These are phyloP conservation scores for Gremmenia infestans DNA, from an alignment of 2,329 filamentous ascomycete species.

Conservation along the genomic window DNA sequence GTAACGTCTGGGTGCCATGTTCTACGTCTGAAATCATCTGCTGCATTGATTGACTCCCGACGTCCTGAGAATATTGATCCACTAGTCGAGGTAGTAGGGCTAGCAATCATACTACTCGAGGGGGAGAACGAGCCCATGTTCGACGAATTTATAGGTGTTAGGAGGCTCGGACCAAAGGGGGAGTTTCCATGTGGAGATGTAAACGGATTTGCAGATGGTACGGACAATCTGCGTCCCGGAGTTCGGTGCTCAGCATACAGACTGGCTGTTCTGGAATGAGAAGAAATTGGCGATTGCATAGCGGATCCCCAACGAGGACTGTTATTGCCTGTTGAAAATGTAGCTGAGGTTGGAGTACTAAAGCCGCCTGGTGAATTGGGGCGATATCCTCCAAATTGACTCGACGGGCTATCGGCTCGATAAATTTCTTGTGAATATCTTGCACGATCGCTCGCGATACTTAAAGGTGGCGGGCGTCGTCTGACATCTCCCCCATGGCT, in stretches of 20 bases:
- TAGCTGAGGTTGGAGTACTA: slow-evolving; percentile 78
- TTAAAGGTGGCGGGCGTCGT: slow-evolving; percentile 72
- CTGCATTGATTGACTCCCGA: slow-evolving; percentile 58
- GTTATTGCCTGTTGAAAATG: slow-evolving; percentile 70
- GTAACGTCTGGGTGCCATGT: slow-evolving; percentile 83
- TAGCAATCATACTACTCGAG: slow-evolving; percentile 56
- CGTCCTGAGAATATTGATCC: slow-evolving; percentile 52
- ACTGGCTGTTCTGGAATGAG: slow-evolving; percentile 64
- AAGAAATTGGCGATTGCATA: slow-evolving; percentile 67
- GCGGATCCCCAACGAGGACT: slow-evolving; percentile 70
- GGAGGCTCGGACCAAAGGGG: slow-evolving; percentile 50
- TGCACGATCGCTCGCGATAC: slow-evolving; percentile 72
- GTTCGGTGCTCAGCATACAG: slow-evolving; percentile 65
- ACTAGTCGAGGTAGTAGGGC: slow-evolving; percentile 57
- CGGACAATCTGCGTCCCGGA: slow-evolving; percentile 71
- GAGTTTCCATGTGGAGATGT: slow-evolving; percentile 54
- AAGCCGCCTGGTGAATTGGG: slow-evolving; percentile 67
- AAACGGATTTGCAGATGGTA: slow-evolving; percentile 75
- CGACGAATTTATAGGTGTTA: slow-evolving; percentile 49
- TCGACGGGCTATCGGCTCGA: slow-evolving; percentile 48
- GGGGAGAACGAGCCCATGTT: slow-evolving; percentile 50
- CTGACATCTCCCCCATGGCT: slow-evolving; percentile 54
- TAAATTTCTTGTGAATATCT: slow-evolving; percentile 66
- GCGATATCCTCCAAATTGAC: slow-evolving; percentile 57
- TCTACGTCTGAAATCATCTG: slow-evolving; percentile 73